phyloP scores from a whole-genome alignment of 1,284 basidiomycete species.

The Tilletiopsis washingtonensis region DNA sequence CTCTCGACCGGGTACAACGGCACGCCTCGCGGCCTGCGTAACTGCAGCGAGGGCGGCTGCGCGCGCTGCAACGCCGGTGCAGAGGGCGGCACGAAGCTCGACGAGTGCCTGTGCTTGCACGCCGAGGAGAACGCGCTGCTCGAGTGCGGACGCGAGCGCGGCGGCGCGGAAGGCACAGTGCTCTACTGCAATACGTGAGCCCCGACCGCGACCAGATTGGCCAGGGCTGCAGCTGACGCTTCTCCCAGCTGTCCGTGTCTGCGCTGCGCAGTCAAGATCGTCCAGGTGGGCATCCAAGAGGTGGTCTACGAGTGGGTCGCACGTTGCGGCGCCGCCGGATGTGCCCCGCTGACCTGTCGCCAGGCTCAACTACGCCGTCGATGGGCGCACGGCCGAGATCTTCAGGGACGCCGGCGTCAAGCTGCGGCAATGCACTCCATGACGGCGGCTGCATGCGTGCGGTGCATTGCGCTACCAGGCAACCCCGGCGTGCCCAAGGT shows the following conservation, averaged over 20 bases:
- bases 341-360: too few relatives aligned
- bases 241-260: conserved; percentile 94
- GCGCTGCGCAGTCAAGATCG: conserved; percentile 91
- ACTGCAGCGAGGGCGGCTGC: conserved; percentile 47
- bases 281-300: conserved; percentile 82
- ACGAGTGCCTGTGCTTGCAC: conserved; percentile 66
- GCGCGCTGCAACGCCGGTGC: conserved; percentile 31
- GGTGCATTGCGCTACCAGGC: too few relatives aligned
- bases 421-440: conserved; percentile 29
- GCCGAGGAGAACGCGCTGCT: conserved; percentile 96
- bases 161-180: conserved; percentile 57
- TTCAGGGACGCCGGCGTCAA: conserved; percentile 48
- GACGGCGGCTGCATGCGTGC: too few relatives aligned
- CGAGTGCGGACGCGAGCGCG: conserved; percentile 68
- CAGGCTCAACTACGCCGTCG: conserved; percentile 67
- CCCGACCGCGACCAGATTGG: neutral
- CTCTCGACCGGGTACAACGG: conserved; percentile 98
- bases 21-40: conserved; percentile 72
- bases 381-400: conserved; percentile 49
- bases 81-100: neutral
- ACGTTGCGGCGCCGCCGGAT: too few relatives aligned
- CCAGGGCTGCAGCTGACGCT: too few relatives aligned
- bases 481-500: too few relatives aligned
- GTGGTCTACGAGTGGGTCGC: conserved; percentile 99
- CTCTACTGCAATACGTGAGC: conserved; percentile 74